These are phyloP conservation scores for Ophiostoma sp. DNA, from an alignment of 2,329 filamentous ascomycete genomes.

Conservation along the genomic window DNA sequence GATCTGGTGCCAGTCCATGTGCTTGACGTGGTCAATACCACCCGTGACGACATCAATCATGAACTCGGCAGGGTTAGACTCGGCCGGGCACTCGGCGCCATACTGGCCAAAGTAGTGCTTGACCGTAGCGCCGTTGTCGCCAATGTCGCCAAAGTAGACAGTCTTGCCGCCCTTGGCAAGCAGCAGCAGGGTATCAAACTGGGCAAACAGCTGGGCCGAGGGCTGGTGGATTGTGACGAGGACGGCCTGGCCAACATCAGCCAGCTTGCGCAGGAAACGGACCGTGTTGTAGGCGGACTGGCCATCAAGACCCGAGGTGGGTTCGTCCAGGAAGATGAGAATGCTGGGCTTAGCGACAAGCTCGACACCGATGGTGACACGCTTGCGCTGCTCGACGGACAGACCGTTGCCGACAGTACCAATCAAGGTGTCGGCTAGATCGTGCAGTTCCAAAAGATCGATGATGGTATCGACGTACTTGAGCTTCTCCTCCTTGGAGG, in stretches of 20 bases:
- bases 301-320: conserved; percentile 71
- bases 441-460: conserved; percentile 58
- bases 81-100: conserved; percentile 58
- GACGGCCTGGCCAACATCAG: conserved; percentile 80
- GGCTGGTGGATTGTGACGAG: conserved; percentile 91
- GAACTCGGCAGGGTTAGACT: conserved; percentile 75
- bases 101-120: conserved; percentile 64
- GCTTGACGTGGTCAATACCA: conserved; percentile 66
- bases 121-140: conserved; percentile 64
- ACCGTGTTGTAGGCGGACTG: conserved; percentile 76
- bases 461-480: conserved; percentile 61
- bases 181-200: conserved; percentile 80
- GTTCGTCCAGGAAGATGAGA: conserved; percentile 76
- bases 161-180: conserved; percentile 76
- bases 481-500: conserved; percentile 56
- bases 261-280: conserved; percentile 73
- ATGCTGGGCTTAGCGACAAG: conserved; percentile 79
- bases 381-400: conserved; percentile 66
- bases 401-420: conserved; percentile 66
- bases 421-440: conserved; percentile 60
- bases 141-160: conserved; percentile 85
- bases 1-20: conserved; percentile 40
- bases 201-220: conserved; percentile 80
- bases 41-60: conserved; percentile 79
- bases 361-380: conserved; percentile 87